Evolutionary conservation across 495 filamentous ascomycete species (phyloP), one percentile per base, ranked within the genome.

Genomic region (Penicillium argentinense): DNA sequence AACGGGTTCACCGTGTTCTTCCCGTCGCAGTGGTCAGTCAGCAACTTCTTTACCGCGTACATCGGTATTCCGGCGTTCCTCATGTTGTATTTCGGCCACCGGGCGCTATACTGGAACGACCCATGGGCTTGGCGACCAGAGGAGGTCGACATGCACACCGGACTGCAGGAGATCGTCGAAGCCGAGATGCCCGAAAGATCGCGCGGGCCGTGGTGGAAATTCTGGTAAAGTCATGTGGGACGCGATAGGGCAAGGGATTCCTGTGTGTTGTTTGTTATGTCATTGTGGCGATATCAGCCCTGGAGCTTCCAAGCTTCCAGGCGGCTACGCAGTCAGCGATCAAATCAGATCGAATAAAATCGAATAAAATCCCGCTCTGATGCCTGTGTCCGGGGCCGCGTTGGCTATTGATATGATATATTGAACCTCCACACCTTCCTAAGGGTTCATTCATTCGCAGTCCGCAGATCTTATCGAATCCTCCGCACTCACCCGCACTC

Each of bases 1-100:
- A 85, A 82, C 55, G 83, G 83, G 5, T 86, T 84, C 57, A 73
- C 74, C 19, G 78, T 80, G 14, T 85, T 85, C 54, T 82, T 81
- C 58, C 76, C 79, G 0, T 67, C 70, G 1, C 57, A 77, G 7
- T 85, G 74, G 72, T 68, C 66, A 16, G 71, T 66, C 7, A 64
- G 56, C 38, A 69, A 55, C 29, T 86, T 87, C 57, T 64, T 87
- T 38, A 80, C 82, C 5, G 71, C 82, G 0, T 87, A 87, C 42
- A 77, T 85, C 44, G 80, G 80, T 5, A 78, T 84, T 40, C 80
- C 79, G 0, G 74, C 77, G 13, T 83, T 83, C 47, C 36, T 81
- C 39, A 45, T 71, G 18, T 64, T 86, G 29, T 86, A 82, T 54
- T 58, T 73, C n/a, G 73, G 67, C 0, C 79, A 84, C 54, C 65